A percentile compares a stretch with the other conserved stretches of the same genome.
Evolutionary conservation across 225 moss, liverwort and hornwort genomes (phyloP).

Genomic region (Pseudoscleropodium purum): DNA sequence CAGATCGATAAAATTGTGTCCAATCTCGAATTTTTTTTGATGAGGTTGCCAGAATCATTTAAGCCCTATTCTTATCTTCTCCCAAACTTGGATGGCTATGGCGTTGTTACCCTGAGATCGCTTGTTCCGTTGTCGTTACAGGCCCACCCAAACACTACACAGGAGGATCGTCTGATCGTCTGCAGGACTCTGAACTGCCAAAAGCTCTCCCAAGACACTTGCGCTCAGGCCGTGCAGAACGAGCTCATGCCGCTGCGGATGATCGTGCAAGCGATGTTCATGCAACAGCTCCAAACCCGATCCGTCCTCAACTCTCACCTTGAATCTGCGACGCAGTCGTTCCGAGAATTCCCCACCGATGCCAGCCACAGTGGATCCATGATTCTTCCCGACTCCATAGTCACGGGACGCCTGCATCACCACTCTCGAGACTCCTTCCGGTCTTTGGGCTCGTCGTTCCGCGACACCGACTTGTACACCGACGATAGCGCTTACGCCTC

Average conservation of each 20-base stretch:
- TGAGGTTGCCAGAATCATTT: too few relatives aligned
- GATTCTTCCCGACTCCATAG: not conserved
- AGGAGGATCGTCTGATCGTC: conserved; percentile 53
- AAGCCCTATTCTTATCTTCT: not conserved
- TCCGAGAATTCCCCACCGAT: not conserved
- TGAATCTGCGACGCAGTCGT: conserved; percentile 41
- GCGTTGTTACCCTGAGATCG: too few relatives aligned
- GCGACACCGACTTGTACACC: conserved; percentile 5
- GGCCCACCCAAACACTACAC: conserved; percentile 52
- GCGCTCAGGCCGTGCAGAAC: conserved; percentile 80
- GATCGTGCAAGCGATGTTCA: conserved; percentile 94
- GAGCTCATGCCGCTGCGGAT: conserved; percentile 85
- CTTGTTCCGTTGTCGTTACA: not conserved
- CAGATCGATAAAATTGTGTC: not conserved
- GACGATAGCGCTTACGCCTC: conserved; percentile 14
- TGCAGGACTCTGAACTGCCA: conserved; percentile 76
- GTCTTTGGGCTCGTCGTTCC: conserved; percentile 32
- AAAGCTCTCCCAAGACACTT: conserved; percentile 67
- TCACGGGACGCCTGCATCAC: conserved; percentile 1
- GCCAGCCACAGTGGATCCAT: not conserved
- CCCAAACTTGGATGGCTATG: not conserved
- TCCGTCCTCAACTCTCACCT: conserved; percentile 64
- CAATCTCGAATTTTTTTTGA: not conserved
- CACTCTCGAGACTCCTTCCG: conserved; percentile 27
- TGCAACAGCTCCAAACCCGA: conserved; percentile 83